Percentiles rank a stretch among this genome's conserved stretches.
phyloP scores from a whole-genome alignment of 2,329 filamentous ascomycete species.

The Curvularia eragrostidis region DNA sequence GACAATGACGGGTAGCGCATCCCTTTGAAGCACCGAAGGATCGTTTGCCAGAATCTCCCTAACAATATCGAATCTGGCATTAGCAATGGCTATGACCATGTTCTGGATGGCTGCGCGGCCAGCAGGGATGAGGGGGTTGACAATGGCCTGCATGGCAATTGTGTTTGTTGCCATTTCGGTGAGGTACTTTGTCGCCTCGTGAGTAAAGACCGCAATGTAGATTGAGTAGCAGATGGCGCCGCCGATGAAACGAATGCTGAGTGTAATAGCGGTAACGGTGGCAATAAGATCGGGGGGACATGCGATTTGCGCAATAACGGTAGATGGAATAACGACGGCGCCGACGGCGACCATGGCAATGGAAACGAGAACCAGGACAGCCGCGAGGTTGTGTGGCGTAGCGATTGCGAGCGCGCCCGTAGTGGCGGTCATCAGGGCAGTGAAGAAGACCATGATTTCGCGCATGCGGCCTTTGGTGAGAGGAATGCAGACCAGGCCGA shows the following conservation, averaged over 20 bases:
- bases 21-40: slow-evolving; percentile 52
- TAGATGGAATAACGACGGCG: slow-evolving; percentile 71
- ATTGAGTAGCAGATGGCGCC: slow-evolving; percentile 69
- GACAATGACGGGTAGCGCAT: slow-evolving; percentile 54
- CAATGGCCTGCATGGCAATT: slow-evolving; percentile 58
- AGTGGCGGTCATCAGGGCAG: slow-evolving; percentile 69
- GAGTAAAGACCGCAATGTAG: slow-evolving; percentile 49
- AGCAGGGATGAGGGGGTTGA: slow-evolving; percentile 47
- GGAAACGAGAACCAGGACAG: slow-evolving; percentile 64
- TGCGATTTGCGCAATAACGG: slow-evolving; percentile 72
- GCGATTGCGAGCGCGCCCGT: slow-evolving; percentile 63
- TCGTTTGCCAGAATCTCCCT: slow-evolving; percentile 57
- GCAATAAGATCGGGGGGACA: slow-evolving; percentile 74
- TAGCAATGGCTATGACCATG: slow-evolving; percentile 50
- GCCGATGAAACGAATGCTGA: slow-evolving; percentile 73
- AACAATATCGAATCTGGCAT: slow-evolving; percentile 45
- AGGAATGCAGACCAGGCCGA: slow-evolving; percentile 65
- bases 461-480: slow-evolving; percentile 65
- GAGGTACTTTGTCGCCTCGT: slow-evolving; percentile 30
- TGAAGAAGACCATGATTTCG: slow-evolving; percentile 65
- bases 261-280: slow-evolving; percentile 70
- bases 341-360: slow-evolving; percentile 70
- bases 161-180: slow-evolving; percentile 45
- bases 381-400: slow-evolving; percentile 59
- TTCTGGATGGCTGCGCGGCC: slow-evolving; percentile 58